Evolutionary conservation across 1,284 basidiomycete species (phyloP).

Genomic region (Ganoderma boninense): DNA sequence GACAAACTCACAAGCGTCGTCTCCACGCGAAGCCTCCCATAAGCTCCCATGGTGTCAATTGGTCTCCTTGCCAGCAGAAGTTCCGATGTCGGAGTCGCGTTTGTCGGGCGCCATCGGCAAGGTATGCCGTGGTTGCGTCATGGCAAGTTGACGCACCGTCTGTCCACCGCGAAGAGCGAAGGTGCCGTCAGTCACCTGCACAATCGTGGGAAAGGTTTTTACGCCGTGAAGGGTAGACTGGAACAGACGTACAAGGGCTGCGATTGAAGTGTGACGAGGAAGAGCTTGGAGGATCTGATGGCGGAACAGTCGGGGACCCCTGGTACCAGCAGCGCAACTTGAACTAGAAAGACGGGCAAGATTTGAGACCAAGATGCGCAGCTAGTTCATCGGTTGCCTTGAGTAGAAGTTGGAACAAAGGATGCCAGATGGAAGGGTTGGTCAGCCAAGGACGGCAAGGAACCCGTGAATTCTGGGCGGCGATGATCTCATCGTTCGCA

Average conservation of each 20-base stretch:
- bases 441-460: not conserved
- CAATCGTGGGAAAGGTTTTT: not conserved
- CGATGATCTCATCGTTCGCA: not conserved
- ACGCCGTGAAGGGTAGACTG: not conserved
- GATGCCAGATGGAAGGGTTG: not conserved
- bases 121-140: not conserved
- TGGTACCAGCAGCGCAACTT: not conserved
- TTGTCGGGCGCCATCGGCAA: slow-evolving; percentile 12
- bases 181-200: not conserved
- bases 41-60: not conserved
- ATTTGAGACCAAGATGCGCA: not conserved
- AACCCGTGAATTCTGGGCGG: not conserved
- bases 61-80: not conserved
- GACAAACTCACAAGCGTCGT: not conserved
- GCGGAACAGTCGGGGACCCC: not conserved
- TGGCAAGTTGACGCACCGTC: not conserved
- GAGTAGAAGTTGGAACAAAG: not conserved
- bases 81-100: slow-evolving; percentile 2
- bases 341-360: not conserved
- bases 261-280: not conserved
- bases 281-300: slow-evolving; percentile 3
- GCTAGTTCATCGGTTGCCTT: not conserved
- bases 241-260: not conserved
- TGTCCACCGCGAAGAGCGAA: not conserved
- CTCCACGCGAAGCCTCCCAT: not conserved